A percentile compares a stretch with the other conserved stretches of the same genome.
Evolutionary conservation across 1,284 basidiomycete species (phyloP).

Genomic region (Coniophora puteana): DNA sequence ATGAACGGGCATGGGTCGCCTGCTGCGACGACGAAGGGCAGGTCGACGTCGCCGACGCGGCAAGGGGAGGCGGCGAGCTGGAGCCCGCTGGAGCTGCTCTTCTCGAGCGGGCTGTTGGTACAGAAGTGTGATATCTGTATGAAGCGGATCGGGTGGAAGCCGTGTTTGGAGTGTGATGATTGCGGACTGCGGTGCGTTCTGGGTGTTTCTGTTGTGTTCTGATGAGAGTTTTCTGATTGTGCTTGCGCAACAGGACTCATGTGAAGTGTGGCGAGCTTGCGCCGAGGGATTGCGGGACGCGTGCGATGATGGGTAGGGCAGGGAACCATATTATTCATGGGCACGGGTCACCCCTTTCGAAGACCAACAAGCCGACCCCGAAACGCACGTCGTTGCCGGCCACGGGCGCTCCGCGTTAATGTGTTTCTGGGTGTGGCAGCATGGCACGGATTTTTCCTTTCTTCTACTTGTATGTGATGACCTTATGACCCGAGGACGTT

Average conservation of each 20-base stretch:
- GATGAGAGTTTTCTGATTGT: background rate
- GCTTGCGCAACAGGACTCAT: conserved; percentile 53
- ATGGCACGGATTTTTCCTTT: no score
- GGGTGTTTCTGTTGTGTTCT: conserved; percentile 5
- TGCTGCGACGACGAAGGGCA: conserved; percentile 6
- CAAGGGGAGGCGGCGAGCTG: conserved; percentile 43
- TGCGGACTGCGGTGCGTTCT: conserved; percentile 64
- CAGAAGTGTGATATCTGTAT: conserved; percentile 79
- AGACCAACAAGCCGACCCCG: conserved; percentile 20
- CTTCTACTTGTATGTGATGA: no score
- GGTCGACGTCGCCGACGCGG: conserved; percentile 26
- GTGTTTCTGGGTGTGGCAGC: no score
- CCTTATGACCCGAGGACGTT: no score
- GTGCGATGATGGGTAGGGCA: conserved; percentile 34
- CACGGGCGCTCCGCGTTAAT: no score
- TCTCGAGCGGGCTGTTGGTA: conserved; percentile 62
- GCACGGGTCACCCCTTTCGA: conserved; percentile 25
- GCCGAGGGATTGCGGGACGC: conserved; percentile 69
- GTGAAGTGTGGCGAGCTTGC: conserved; percentile 82
- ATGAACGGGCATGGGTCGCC: no score
- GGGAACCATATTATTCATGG: conserved; percentile 24
- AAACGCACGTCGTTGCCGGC: conserved; percentile 25
- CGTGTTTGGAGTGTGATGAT: conserved; percentile 85
- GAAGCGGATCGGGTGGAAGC: conserved; percentile 83
- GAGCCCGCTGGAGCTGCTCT: conserved; percentile 77